A percentile compares a stretch with the other conserved stretches of the same genome.
Conservation (phyloP, 352 stramenopile species). For the Phytophthora lateralis region DNA sequence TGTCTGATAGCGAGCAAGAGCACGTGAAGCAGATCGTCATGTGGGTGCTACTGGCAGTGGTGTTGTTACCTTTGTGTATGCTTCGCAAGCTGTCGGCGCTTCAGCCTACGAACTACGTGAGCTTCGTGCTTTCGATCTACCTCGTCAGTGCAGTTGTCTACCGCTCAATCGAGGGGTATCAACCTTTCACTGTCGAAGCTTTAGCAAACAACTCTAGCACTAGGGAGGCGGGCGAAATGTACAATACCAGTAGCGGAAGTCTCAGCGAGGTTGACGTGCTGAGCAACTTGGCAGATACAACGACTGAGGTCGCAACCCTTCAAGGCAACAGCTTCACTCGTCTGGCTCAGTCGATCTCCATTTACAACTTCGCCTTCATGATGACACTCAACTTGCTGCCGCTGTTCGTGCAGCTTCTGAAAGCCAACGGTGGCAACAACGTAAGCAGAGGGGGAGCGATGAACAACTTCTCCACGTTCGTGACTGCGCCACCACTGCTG, state of each 20-base stretch:
- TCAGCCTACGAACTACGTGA: constrained; percentile 68
- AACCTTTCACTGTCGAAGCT: neutral
- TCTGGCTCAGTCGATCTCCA: constrained; percentile 58
- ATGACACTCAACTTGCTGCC: constrained; percentile 81
- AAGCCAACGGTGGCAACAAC: constrained; percentile 15
- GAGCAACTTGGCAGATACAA: neutral
- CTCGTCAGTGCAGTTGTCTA: constrained; percentile 61
- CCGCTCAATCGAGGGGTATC: constrained; percentile 32
- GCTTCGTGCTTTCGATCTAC: constrained; percentile 63
- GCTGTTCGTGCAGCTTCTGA: constrained; percentile 68
- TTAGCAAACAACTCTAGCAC: constrained; percentile 1
- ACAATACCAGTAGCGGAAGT: neutral
- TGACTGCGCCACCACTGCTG: constrained; percentile 25
- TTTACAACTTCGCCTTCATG: constrained; percentile 86
- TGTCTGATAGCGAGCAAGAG: constrained; percentile 15
- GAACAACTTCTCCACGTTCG: constrained; percentile 30
- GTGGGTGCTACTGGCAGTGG: constrained; percentile 39
- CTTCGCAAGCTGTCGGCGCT: constrained; percentile 65
- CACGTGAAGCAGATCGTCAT: constrained; percentile 42
- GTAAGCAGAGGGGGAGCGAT: constrained; percentile 40
- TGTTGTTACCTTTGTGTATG: constrained; percentile 66
- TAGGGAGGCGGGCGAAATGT: neutral
- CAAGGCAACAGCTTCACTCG: constrained; percentile 34
- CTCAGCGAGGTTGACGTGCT: neutral
- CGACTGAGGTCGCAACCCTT: constrained; percentile 1